A percentile compares a stretch with the other conserved stretches of the same genome.
Conservation (phyloP, 2,329 filamentous ascomycete species). For the Aspergillus ochraceoroseus region DNA sequence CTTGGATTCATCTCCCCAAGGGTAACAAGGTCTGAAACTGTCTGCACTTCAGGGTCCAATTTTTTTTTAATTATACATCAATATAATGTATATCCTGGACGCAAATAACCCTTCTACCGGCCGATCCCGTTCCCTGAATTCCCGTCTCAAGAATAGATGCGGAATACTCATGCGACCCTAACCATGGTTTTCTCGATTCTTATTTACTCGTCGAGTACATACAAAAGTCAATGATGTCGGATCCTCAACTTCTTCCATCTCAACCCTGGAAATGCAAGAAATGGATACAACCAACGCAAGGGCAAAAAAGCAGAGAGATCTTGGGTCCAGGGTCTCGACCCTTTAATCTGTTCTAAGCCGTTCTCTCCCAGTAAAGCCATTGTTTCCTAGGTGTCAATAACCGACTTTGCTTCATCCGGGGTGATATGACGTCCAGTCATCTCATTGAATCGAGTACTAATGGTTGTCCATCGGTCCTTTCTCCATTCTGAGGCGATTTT, state of each 20-base stretch:
- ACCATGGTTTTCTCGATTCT: too few species aligned
- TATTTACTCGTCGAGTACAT: background rate
- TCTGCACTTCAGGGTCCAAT: background rate
- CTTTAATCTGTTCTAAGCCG: too few species aligned
- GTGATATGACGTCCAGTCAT: slow-evolving; percentile 46
- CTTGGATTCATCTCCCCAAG: slow-evolving; percentile 14
- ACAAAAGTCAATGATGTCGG: slow-evolving; percentile 13
- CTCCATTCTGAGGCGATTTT: slow-evolving; percentile 44
- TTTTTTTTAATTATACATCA: too few species aligned
- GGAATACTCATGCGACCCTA: too few species aligned
- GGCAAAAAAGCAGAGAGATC: too few species aligned
- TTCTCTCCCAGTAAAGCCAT: background rate
- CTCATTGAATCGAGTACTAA: slow-evolving; percentile 48
- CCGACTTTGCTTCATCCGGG: slow-evolving; percentile 35
- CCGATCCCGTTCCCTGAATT: too few species aligned
- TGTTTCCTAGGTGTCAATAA: slow-evolving; percentile 11
- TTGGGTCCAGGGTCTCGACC: too few species aligned
- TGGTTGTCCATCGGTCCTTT: slow-evolving; percentile 44
- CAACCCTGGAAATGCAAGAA: background rate
- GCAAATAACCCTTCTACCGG: too few species aligned
- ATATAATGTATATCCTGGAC: too few species aligned
- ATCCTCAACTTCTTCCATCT: too few species aligned
- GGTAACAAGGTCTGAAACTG: slow-evolving; percentile 6
- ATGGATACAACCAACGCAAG: too few species aligned
- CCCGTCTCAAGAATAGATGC: too few species aligned